Evolutionary conservation across 164 flowering plant genomes (phyloP), one percentile per base, ranked within the genome.

Genomic region (Macadamia integrifolia): DNA sequence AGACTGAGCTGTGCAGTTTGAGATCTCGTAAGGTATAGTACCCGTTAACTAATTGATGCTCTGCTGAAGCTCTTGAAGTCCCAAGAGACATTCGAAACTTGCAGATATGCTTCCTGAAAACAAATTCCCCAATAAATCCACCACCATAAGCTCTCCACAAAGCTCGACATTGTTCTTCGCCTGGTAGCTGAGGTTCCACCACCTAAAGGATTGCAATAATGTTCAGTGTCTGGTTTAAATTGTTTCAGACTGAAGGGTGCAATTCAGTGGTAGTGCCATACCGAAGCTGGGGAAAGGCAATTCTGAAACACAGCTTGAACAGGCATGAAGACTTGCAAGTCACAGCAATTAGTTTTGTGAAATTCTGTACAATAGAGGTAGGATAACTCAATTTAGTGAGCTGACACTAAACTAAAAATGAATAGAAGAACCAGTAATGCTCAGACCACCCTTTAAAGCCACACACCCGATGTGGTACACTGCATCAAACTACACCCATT

Each of bases 41-140:
- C 99, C 98, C 42, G 98, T 78, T 46, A 92, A 58, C 79, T 89
- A 84, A 67, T 94, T 94, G 8, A 82, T 78, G 61, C 93, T 88
- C 61, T 92, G 78, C 71, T 86, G 97, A 66, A 94, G 87, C 75
- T 84, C 97, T 60, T 87, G 78, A 67, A 91, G 89, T 40, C 70
- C 71, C 18, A 59, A 5, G 35, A 92, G 84, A 42, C 74, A 72
- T 12, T 96, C 97, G 5, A 92, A 74, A 67, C 87, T 84, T 64
- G 66, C 66, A 2, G 98, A 97, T 40, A 95, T 92, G 72, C 75
- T 79, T 1, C 98, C 98, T 6, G 88, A 74, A n/a, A 95, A 68
- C 15, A 79, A 73, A 80, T 95, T 95, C 65, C 78, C 90, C 0
- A 98, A 92, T 1, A 95, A 80, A 74, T 95, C 98, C 0, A 95